Percentiles rank a stretch among this genome's conserved stretches.
Conservation (phyloP, 306 rosid species). For the Canavalia gladiata region DNA sequence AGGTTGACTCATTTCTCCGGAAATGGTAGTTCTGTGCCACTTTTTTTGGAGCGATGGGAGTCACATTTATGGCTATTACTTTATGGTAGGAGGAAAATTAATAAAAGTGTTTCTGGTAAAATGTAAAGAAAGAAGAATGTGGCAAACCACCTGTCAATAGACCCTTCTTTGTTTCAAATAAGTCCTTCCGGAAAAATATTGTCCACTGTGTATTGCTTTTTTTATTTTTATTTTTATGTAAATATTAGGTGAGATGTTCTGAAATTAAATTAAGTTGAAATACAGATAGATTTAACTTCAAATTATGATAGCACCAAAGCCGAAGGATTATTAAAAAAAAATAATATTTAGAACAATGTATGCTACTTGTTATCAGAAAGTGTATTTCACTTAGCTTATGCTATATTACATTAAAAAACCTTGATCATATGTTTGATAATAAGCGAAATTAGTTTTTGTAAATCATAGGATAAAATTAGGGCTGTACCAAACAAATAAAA, state of each 20-base stretch:
- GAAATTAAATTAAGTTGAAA: not conserved
- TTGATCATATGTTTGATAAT: no score
- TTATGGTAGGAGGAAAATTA: not conserved
- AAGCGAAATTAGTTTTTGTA: no score
- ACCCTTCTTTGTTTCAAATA: not conserved
- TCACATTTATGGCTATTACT: not conserved
- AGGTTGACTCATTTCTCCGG: not conserved
- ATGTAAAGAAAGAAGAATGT: not conserved
- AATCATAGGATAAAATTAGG: no score
- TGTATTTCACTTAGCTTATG: no score
- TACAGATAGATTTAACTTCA: not conserved
- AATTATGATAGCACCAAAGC: not conserved
- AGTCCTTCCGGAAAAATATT: not conserved
- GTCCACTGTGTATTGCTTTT: not conserved
- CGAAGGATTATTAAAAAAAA: not conserved
- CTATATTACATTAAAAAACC: no score
- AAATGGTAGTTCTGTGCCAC: not conserved
- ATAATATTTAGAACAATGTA: no score
- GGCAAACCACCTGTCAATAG: slow-evolving; percentile 1
- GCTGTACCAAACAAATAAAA: no score
- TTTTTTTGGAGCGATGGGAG: not conserved
- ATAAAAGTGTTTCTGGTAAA: not conserved
- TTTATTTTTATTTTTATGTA: not conserved
- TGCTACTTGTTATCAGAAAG: no score
- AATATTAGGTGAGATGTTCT: not conserved